Evolutionary conservation across 2,329 filamentous ascomycete genomes (phyloP).

Genomic region (Claviceps maximensis): DNA sequence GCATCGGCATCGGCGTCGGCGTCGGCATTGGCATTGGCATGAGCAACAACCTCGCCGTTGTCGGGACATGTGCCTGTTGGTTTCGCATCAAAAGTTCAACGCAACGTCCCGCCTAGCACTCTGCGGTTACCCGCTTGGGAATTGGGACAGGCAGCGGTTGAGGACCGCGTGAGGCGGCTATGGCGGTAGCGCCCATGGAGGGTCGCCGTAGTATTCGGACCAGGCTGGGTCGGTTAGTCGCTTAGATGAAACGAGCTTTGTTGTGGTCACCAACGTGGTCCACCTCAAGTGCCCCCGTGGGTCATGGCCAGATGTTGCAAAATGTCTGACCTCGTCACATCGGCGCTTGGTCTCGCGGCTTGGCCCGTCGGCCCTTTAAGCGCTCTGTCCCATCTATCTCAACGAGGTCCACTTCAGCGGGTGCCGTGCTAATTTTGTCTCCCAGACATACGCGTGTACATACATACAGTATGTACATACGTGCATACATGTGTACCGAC

Average conservation of each 20-base stretch:
- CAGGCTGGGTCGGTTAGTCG: neutral
- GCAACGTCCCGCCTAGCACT: neutral
- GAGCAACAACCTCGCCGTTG: neutral
- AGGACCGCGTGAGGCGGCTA: neutral
- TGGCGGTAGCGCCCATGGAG: neutral
- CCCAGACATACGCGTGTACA: neutral
- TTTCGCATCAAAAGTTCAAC: neutral
- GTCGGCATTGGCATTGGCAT: no score
- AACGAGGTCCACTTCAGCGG: neutral
- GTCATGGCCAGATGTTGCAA: neutral
- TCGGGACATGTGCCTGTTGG: neutral
- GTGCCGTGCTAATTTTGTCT: conserved; percentile 1
- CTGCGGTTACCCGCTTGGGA: neutral
- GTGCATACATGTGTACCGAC: neutral
- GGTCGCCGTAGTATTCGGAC: neutral
- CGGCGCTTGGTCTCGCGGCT: conserved; percentile 1
- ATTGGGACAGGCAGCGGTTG: neutral
- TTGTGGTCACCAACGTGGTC: neutral
- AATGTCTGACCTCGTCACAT: neutral
- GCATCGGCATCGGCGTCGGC: no score
- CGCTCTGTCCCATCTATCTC: neutral
- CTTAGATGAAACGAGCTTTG: neutral
- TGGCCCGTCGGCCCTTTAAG: conserved; percentile 1
- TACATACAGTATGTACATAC: neutral
- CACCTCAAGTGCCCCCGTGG: neutral